Conservation (phyloP, 495 filamentous ascomycete genomes). For the Astrothelium subdiscretum region DNA sequence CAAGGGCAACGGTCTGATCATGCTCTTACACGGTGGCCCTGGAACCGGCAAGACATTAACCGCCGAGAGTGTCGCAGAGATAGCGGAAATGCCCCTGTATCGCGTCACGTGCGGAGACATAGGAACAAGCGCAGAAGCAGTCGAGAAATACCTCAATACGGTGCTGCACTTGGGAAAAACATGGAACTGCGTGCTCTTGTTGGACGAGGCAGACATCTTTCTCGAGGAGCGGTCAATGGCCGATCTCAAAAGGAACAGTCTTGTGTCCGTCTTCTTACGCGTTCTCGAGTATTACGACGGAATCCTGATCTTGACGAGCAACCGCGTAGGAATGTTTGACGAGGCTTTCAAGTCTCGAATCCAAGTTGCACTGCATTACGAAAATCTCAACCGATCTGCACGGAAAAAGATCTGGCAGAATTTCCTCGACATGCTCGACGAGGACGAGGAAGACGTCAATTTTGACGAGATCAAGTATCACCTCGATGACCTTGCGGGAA, state of each 20-base stretch:
- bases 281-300: slow-evolving; percentile 59
- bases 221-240: slow-evolving; percentile 10
- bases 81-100: slow-evolving; percentile 12
- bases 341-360: slow-evolving; percentile 34
- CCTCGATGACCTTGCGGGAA: slow-evolving; percentile 5
- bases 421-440: slow-evolving; percentile 12
- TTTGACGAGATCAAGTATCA: background rate
- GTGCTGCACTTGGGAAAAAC: slow-evolving; percentile 10
- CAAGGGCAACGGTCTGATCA: slow-evolving; percentile 17
- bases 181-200: slow-evolving; percentile 12
- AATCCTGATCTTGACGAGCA: slow-evolving; percentile 53
- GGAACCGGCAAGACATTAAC: slow-evolving; percentile 16
- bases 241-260: slow-evolving; percentile 11
- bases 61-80: slow-evolving; percentile 16
- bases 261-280: slow-evolving; percentile 20
- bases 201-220: slow-evolving; percentile 14
- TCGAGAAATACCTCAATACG: slow-evolving; percentile 8
- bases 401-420: slow-evolving; percentile 16
- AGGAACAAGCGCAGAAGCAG: background rate
- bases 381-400: slow-evolving; percentile 1
- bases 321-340: slow-evolving; percentile 39
- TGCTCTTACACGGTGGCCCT: slow-evolving; percentile 14
- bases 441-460: background rate
- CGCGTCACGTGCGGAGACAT: slow-evolving; percentile 13
- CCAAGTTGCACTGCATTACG: slow-evolving; percentile 36